Base-by-base conservation (phyloP, 2,329 filamentous ascomycete genomes). In the Colletotrichum sp. region DNA sequence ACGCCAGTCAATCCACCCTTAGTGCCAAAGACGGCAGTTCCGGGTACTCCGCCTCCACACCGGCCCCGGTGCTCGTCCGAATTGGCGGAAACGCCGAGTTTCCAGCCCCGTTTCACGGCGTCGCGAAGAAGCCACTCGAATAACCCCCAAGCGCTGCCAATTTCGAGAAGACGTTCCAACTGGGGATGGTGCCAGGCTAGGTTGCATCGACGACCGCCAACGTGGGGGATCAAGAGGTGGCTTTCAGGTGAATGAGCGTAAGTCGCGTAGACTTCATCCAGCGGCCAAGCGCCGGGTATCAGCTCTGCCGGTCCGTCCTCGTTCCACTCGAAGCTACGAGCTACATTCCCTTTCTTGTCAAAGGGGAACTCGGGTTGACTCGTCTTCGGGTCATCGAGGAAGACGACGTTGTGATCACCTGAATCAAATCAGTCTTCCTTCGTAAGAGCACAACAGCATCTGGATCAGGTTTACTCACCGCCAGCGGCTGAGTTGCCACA, bases 251-350 rank as follows among this genome's bases (percentile, higher is more conserved):
- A 76, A 57, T 83, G 80, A 0, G 82, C 83, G 71, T 85, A 84
- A 3, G 83, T 85, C 24, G 83, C 82, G 68, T 85, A 85, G 1
- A 85, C 78, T 63, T 85, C 83, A 63, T 85, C 84, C 6, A 85
- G 78, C 0, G 83, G 83, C 83, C 83, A 85, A 3, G 84, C 81
- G 18, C 83, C 82, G 0, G 83, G 82, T 5, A 65, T 39, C 24
- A 84, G 77, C 65, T 83, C 81, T 3, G 79, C 79, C 8, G 82
- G 82, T 3, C 82, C 82, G 52, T 84, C 75, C 64, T 84, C 82
- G 71, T 84, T 84, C 82, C 83, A 84, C 75, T 85, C 83, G 68
- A 85, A 85, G 67, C 81, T 83, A 9, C 83, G 77, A 6, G 83
- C 83, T 7, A 84, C 81, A 64, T 84, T 83, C 44, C 83, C 83